A percentile compares a stretch with the other conserved stretches of the same genome.
These are phyloP conservation scores for Cyclostephanos tholiformis DNA, from an alignment of 108 stramenopile species.

Conservation along the genomic window DNA sequence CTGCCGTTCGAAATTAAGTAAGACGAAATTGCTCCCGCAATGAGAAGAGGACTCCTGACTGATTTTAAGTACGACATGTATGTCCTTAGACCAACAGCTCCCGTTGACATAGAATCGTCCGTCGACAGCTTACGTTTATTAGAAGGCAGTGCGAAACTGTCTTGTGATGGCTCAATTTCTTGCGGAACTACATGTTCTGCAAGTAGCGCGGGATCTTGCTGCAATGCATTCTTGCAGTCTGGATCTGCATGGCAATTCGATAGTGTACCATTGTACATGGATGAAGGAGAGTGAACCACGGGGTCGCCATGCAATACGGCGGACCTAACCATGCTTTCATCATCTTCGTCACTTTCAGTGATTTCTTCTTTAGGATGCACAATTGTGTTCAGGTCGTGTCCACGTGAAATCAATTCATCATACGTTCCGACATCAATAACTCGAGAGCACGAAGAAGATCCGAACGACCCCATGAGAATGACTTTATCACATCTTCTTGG, in stretches of 20 bases:
- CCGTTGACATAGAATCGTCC: conserved; percentile 80
- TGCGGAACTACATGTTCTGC: conserved; percentile 44
- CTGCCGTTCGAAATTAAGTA: conserved; percentile 75
- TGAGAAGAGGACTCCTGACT: conserved; percentile 66
- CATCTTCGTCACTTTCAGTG: conserved; percentile 16
- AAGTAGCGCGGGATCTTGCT: conserved; percentile 54
- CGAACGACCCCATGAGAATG: conserved; percentile 60
- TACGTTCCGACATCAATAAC: conserved; percentile 75
- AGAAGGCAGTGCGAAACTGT: neutral
- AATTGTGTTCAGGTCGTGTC: conserved; percentile 58
- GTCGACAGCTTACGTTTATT: conserved; percentile 49
- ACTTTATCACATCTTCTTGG: conserved; percentile 80
- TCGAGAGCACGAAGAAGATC: conserved; percentile 49
- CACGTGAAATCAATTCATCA: conserved; percentile 68
- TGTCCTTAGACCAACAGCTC: conserved; percentile 70
- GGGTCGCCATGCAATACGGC: conserved; percentile 29
- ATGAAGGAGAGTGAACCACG: conserved; percentile 26
- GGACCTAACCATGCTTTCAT: neutral
- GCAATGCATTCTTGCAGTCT: conserved; percentile 48
- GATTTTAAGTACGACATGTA: conserved; percentile 78
- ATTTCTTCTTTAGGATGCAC: conserved; percentile 17
- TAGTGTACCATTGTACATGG: conserved; percentile 10
- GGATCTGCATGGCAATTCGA: conserved; percentile 70
- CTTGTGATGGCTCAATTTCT: conserved; percentile 24
- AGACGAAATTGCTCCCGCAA: conserved; percentile 59